These are phyloP conservation scores for Crithidia bombi DNA, from an alignment of 208 protist genomes.

Conservation along the genomic window DNA sequence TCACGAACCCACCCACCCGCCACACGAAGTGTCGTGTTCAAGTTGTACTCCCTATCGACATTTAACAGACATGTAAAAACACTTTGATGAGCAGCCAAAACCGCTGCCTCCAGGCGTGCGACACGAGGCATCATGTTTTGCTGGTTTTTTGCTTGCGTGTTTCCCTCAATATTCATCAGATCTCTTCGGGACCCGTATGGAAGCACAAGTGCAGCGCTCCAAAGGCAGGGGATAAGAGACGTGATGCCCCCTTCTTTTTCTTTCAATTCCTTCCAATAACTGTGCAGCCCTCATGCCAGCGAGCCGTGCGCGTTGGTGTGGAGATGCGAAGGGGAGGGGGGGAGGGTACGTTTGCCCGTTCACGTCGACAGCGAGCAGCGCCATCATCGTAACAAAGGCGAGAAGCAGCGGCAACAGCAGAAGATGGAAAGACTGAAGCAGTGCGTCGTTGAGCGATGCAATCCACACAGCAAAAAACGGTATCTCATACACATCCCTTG, in stretches of 20 bases:
- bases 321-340: no score
- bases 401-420: conserved; percentile 3
- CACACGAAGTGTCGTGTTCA: conserved; percentile 84
- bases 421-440: neutral
- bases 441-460: no score
- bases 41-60: conserved; percentile 63
- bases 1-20: conserved; percentile 99
- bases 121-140: conserved; percentile 38
- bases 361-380: no score
- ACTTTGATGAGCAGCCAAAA: conserved; percentile 64
- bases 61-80: conserved; percentile 87
- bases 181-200: no score
- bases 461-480: neutral
- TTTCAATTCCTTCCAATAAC: neutral
- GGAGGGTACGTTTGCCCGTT: no score
- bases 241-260: neutral
- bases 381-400: neutral
- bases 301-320: no score
- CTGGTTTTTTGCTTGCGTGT: neutral
- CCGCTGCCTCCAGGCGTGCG: conserved; percentile 42
- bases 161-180: no score
- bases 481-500: neutral
- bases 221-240: no score
- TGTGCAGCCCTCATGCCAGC: no score
- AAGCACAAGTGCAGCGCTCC: no score